These are phyloP conservation scores for Lactarius evosmus DNA, from an alignment of 768 basidiomycete species.

Conservation along the genomic window DNA sequence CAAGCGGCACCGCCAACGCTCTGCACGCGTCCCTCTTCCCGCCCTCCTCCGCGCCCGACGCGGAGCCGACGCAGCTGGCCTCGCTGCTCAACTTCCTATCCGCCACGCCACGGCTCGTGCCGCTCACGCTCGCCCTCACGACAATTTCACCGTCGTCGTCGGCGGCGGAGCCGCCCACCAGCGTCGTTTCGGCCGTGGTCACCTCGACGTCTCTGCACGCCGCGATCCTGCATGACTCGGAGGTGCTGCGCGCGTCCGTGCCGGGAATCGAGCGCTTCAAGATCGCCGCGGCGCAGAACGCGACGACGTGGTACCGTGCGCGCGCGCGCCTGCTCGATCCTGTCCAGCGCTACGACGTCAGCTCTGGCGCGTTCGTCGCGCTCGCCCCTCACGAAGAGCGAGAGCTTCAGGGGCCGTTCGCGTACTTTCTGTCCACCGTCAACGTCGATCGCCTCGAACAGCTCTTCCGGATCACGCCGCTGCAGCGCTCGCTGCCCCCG, in stretches of 20 bases:
- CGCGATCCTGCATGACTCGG: constrained; percentile 77
- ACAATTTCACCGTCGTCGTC: constrained; percentile 35
- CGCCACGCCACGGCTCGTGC: constrained; percentile 31
- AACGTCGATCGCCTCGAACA: constrained; percentile 88
- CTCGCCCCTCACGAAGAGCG: constrained; percentile 39
- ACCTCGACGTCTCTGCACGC: constrained; percentile 86
- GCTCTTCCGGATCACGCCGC: constrained; percentile 72
- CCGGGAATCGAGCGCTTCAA: constrained; percentile 87
- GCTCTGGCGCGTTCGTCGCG: constrained; percentile 44
- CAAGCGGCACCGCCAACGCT: constrained; percentile 92
- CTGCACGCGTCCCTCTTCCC: constrained; percentile 78
- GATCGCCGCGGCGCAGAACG: constrained; percentile 75
- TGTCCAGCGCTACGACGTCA: constrained; percentile 63
- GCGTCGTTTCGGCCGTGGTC: constrained; percentile 69
- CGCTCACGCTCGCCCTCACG: constrained; percentile 55
- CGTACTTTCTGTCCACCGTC: constrained; percentile 79
- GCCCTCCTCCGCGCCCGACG: constrained; percentile 32
- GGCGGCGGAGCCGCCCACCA: no score
- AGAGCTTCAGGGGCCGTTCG: constrained; percentile 70
- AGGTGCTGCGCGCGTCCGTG: constrained; percentile 59
- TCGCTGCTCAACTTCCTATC: constrained; percentile 30
- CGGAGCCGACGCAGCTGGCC: constrained; percentile 42
- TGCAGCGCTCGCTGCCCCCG: constrained; percentile 46
- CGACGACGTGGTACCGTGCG: constrained; percentile 65
- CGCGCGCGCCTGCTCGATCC: constrained; percentile 49